phyloP scores from a whole-genome alignment of 2,329 filamentous ascomycete species.

The Neurospora sp. region DNA sequence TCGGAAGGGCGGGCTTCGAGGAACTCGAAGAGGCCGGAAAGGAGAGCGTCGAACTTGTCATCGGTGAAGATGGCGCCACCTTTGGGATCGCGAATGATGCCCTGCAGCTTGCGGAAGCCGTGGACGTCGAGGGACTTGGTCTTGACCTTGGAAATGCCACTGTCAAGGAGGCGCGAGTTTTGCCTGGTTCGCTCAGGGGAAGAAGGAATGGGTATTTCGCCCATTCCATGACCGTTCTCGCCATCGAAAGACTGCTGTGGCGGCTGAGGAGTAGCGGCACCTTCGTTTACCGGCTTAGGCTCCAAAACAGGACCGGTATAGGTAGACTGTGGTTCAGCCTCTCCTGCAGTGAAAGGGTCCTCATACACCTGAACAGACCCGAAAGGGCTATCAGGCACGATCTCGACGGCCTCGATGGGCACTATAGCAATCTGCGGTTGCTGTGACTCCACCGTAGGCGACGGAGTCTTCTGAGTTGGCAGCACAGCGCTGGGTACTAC shows the following conservation, averaged over 20 bases:
- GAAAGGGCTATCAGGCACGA: slow-evolving; percentile 20
- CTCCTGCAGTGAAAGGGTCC: slow-evolving; percentile 46
- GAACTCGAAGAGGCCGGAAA: slow-evolving; percentile 61
- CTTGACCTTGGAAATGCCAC: slow-evolving; percentile 65
- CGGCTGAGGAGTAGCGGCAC: slow-evolving; percentile 27
- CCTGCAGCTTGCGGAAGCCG: slow-evolving; percentile 70
- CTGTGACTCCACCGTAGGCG: slow-evolving; percentile 6
- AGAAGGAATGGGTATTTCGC: slow-evolving; percentile 17
- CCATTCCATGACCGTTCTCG: slow-evolving; percentile 7
- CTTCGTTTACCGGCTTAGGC: slow-evolving; percentile 52
- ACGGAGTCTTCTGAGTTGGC: slow-evolving; percentile 17
- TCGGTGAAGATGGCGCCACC: slow-evolving; percentile 46
- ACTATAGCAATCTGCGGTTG: slow-evolving; percentile 3
- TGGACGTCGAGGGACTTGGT: slow-evolving; percentile 67
- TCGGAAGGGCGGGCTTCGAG: slow-evolving; percentile 44
- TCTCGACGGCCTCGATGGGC: slow-evolving; percentile 5
- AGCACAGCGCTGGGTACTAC: slow-evolving; percentile 35
- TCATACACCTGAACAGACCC: slow-evolving; percentile 48
- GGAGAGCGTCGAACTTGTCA: slow-evolving; percentile 58
- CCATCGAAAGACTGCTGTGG: slow-evolving; percentile 3
- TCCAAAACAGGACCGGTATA: slow-evolving; percentile 45
- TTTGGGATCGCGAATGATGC: slow-evolving; percentile 58
- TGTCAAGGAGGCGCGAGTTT: slow-evolving; percentile 56
- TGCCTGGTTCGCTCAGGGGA: slow-evolving; percentile 46
- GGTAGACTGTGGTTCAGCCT: slow-evolving; percentile 35